Evolutionary conservation across 1,284 basidiomycete genomes (phyloP).

Genomic region (Puccinia coronata): DNA sequence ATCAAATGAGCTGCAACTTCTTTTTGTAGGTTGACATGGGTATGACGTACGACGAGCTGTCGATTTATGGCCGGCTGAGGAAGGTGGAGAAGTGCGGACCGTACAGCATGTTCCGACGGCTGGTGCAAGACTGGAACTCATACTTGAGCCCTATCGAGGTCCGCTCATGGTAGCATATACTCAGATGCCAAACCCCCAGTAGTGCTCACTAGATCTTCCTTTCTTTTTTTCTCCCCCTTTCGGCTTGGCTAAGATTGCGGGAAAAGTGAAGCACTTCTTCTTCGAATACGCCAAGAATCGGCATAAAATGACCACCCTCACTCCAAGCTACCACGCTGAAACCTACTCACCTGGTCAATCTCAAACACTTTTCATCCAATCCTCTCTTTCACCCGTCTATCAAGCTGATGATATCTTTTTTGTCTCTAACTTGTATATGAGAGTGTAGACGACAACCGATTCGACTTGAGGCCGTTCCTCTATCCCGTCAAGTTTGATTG

Average conservation of each 20-base stretch:
- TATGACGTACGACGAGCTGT: constrained; percentile 48
- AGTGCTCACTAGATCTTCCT: background rate
- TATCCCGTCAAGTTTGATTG: constrained; percentile 48
- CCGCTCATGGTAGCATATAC: background rate
- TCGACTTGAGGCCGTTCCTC: constrained; percentile 48
- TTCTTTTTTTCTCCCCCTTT: too few species aligned
- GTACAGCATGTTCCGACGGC: constrained; percentile 43
- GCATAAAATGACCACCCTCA: constrained; percentile 49
- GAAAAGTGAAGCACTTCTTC: constrained; percentile 49
- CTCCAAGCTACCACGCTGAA: constrained; percentile 49
- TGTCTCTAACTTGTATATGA: background rate
- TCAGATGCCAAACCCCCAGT: background rate
- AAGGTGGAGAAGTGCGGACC: constrained; percentile 49
- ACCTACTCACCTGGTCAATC: constrained; percentile 46
- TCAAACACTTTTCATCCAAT: background rate
- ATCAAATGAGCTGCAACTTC: background rate
- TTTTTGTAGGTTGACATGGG: constrained; percentile 46
- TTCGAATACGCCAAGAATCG: constrained; percentile 47
- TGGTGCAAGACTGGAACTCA: constrained; percentile 44
- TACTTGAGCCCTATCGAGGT: constrained; percentile 46
- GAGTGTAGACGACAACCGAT: constrained; percentile 48
- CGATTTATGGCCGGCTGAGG: constrained; percentile 44
- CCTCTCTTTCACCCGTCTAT: background rate
- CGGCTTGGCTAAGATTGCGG: constrained; percentile 29
- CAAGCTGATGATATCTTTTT: background rate